Conservation (phyloP, 768 basidiomycete genomes). For the Omphalotus guepiniiformis region DNA sequence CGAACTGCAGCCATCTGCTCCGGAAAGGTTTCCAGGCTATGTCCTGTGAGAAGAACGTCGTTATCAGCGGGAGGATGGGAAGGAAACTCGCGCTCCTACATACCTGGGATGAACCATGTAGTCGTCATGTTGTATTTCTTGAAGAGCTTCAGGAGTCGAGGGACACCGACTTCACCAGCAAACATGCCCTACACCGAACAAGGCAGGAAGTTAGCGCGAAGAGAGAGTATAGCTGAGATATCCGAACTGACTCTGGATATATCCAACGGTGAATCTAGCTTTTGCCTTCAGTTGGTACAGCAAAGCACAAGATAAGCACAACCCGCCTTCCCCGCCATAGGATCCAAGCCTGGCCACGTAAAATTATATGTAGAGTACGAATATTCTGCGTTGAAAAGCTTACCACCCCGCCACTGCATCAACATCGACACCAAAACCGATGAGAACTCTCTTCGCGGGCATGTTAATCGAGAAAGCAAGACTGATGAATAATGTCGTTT, state of each 20-base stretch:
- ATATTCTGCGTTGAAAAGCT: not conserved
- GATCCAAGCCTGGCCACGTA: slow-evolving; percentile 53
- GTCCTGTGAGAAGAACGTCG: slow-evolving; percentile 33
- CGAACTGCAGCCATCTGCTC: slow-evolving; percentile 63
- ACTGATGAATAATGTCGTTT: too few relatives aligned
- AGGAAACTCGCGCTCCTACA: not conserved
- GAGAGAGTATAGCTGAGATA: slow-evolving; percentile 1
- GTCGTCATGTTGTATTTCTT: slow-evolving; percentile 62
- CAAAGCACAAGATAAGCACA: not conserved
- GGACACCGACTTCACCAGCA: slow-evolving; percentile 70
- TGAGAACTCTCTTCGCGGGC: slow-evolving; percentile 39
- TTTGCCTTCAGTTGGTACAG: not conserved
- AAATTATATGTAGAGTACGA: not conserved
- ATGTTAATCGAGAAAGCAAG: slow-evolving; percentile 2
- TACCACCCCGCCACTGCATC: slow-evolving; percentile 71
- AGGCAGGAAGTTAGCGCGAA: not conserved
- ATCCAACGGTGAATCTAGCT: slow-evolving; percentile 55
- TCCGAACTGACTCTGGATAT: slow-evolving; percentile 49
- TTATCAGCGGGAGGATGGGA: not conserved
- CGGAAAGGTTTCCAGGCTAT: slow-evolving; percentile 73
- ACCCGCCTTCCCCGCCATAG: slow-evolving; percentile 55
- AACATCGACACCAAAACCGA: slow-evolving; percentile 68
- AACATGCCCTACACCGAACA: slow-evolving; percentile 60
- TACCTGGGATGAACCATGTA: slow-evolving; percentile 76
- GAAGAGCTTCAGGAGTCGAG: slow-evolving; percentile 67